A percentile compares a stretch with the other conserved stretches of the same genome.
Evolutionary conservation across 176 grass and related monocot genomes (phyloP).

Genomic region (Bonia amplexicaulis): DNA sequence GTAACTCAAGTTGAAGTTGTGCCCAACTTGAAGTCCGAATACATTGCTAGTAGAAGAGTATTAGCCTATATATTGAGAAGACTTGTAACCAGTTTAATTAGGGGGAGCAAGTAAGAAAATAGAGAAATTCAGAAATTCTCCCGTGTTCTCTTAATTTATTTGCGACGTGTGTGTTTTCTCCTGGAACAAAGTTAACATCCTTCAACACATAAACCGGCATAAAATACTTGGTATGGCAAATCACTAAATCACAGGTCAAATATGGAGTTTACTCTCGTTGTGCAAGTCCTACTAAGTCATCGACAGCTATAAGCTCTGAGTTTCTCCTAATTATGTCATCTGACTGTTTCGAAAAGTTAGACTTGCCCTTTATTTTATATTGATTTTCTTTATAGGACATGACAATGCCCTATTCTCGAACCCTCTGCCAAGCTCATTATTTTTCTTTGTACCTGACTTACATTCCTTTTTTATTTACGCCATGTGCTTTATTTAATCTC

Average conservation of each 20-base stretch:
- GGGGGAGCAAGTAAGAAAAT: no score
- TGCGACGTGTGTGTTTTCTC: no score
- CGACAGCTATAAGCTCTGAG: not conserved
- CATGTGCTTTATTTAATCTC: not conserved
- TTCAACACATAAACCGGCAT: not conserved
- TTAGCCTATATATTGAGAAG: no score
- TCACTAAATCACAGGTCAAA: not conserved
- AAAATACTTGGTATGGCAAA: not conserved
- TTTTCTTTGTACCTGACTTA: not conserved
- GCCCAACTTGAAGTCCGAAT: no score
- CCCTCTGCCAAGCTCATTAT: not conserved
- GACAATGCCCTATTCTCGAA: not conserved
- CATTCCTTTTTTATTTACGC: not conserved
- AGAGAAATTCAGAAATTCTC: no score
- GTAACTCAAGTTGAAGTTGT: no score
- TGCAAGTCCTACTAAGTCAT: conserved; percentile 2
- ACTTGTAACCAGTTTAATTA: no score
- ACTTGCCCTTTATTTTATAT: not conserved
- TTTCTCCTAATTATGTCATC: not conserved
- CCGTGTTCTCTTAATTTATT: no score
- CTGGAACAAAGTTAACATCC: no score
- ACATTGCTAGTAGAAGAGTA: no score
- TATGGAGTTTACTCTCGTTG: not conserved
- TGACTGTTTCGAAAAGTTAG: not conserved
- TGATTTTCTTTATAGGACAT: not conserved